These are phyloP conservation scores for Scenedesmus sp. DNA, from an alignment of 163 green algal species.

Conservation along the genomic window DNA sequence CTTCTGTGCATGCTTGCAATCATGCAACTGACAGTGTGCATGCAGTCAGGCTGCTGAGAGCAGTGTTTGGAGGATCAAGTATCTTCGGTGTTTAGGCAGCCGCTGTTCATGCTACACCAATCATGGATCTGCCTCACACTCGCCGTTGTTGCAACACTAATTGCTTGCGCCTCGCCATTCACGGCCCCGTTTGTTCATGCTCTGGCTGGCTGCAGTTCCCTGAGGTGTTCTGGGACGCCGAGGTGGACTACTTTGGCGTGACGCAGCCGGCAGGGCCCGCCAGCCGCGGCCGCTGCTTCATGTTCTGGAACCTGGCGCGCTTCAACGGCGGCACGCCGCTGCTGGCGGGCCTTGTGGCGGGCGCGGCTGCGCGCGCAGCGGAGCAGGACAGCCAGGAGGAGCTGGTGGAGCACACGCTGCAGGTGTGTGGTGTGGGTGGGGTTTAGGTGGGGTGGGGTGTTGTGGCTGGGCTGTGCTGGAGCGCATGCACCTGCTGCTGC, in stretches of 20 bases:
- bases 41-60: neutral
- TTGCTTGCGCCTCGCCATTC: too few relatives aligned
- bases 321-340: constrained; percentile 49
- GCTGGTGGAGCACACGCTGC: constrained; percentile 37
- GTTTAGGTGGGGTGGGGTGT: neutral
- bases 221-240: constrained; percentile 81
- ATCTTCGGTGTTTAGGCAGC: too few relatives aligned
- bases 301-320: constrained; percentile 88
- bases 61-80: neutral
- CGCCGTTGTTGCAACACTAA: too few relatives aligned
- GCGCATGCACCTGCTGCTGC: neutral
- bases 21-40: neutral
- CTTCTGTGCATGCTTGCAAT: neutral
- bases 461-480: neutral
- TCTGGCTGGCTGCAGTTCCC: constrained; percentile 15
- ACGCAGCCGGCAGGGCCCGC: constrained; percentile 52
- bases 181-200: neutral
- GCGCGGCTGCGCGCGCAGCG: constrained; percentile 22
- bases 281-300: constrained; percentile 79
- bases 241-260: constrained; percentile 86
- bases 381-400: constrained; percentile 50
- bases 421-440: constrained; percentile 6
- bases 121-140: too few relatives aligned
- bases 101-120: too few relatives aligned
- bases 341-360: constrained; percentile 53